A percentile compares a stretch with the other conserved stretches of the same genome.
Evolutionary conservation across 2,329 filamentous ascomycete species (phyloP).

Genomic region (Pyricularia grisea): DNA sequence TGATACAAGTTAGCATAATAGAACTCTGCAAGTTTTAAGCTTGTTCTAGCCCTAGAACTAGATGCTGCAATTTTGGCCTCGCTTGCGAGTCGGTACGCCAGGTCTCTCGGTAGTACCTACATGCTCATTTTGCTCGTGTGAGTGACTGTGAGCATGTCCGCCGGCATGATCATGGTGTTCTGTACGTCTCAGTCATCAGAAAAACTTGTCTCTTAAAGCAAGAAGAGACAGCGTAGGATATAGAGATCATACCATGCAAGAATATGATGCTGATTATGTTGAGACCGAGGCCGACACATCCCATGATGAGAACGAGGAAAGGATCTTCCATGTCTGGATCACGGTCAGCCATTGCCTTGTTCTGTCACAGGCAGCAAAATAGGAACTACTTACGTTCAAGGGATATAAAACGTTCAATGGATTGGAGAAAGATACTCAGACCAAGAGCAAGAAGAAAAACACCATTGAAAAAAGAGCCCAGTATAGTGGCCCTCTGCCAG

Average conservation of each 20-base stretch:
- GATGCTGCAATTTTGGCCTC: not conserved
- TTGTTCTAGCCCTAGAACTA: not conserved
- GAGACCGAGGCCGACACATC: constrained; percentile 54
- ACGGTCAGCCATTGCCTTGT: constrained; percentile 6
- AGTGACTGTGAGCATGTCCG: not conserved
- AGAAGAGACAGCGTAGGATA: not conserved
- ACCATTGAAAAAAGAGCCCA: constrained; percentile 76
- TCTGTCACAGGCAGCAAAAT: not conserved
- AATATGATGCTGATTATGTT: constrained; percentile 60
- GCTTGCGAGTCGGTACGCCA: not conserved
- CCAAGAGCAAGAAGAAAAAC: constrained; percentile 64
- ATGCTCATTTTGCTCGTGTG: not conserved
- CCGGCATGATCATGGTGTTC: not conserved
- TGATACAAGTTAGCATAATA: not conserved
- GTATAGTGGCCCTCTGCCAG: constrained; percentile 65
- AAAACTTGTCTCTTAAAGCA: not conserved
- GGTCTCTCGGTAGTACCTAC: not conserved
- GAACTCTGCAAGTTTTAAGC: not conserved
- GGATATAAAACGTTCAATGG: constrained; percentile 59
- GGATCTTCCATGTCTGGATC: constrained; percentile 52
- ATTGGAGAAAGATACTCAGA: constrained; percentile 63
- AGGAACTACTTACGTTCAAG: constrained; percentile 34
- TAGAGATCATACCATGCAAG: constrained; percentile 43
- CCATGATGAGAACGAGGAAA: constrained; percentile 58
- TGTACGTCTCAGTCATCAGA: not conserved